Conservation (phyloP, 2,329 filamentous ascomycete genomes). For the Drechslerella coelobrocha region DNA sequence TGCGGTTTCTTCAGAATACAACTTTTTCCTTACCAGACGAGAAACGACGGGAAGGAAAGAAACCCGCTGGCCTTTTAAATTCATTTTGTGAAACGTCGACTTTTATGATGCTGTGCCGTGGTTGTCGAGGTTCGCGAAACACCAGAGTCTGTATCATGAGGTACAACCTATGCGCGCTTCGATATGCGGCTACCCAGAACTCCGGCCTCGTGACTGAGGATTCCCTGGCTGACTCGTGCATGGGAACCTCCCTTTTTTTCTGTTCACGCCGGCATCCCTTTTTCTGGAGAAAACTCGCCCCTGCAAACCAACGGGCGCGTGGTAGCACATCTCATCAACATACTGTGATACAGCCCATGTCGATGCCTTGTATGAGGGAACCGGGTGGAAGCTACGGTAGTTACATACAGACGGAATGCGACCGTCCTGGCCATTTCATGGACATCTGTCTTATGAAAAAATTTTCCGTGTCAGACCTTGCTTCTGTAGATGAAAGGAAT, state of each 20-base stretch:
- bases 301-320: constrained; percentile 33
- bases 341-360: neutral
- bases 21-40: neutral
- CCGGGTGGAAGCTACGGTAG: neutral
- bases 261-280: constrained; percentile 32
- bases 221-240: constrained; percentile 29
- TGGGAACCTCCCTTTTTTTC: constrained; percentile 21
- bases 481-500: neutral
- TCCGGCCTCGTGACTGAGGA: constrained; percentile 28
- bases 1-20: constrained; percentile 1
- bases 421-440: neutral
- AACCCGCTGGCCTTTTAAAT: neutral
- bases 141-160: constrained; percentile 33
- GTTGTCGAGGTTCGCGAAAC: constrained; percentile 15
- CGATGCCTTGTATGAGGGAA: neutral
- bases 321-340: constrained; percentile 1
- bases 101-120: neutral
- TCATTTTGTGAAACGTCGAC: constrained; percentile 33
- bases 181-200: neutral
- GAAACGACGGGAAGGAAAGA: neutral
- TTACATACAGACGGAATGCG: neutral
- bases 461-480: neutral
- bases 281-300: constrained; percentile 16
- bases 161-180: constrained; percentile 34
- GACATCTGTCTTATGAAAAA: neutral